These are phyloP conservation scores for Penicillium ochrochloron DNA, from an alignment of 495 filamentous ascomycete species.

Conservation along the genomic window DNA sequence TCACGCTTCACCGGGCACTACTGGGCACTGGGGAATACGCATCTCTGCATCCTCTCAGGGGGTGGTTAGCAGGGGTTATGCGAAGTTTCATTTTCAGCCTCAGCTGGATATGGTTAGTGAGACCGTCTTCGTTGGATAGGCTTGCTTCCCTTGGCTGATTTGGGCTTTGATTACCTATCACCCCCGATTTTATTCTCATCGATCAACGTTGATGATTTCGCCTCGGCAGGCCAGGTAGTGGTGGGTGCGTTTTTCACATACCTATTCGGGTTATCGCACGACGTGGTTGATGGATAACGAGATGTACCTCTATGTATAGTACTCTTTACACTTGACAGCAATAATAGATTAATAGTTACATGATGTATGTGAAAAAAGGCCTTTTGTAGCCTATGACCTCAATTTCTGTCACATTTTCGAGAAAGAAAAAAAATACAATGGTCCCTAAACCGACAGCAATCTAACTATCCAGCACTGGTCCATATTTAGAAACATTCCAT, in stretches of 20 bases:
- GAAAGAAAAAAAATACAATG: not conserved
- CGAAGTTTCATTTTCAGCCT: conserved; percentile 24
- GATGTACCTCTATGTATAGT: not conserved
- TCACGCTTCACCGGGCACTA: not conserved
- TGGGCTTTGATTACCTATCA: not conserved
- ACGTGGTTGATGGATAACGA: not conserved
- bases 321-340: not conserved
- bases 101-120: conserved; percentile 8
- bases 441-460: not conserved
- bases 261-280: not conserved
- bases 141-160: not conserved
- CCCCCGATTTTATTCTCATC: not conserved
- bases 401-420: not conserved
- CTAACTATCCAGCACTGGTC: not conserved
- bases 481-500: conserved; percentile 35
- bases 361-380: not conserved
- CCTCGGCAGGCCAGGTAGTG: not conserved
- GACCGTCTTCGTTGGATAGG: not conserved
- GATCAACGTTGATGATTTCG: not conserved
- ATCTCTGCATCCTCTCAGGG: conserved; percentile 4
- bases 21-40: not conserved
- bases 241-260: not conserved
- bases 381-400: not conserved
- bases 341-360: not conserved
- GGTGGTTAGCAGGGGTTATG: not conserved